Evolutionary conservation across 2,329 filamentous ascomycete species (phyloP).

Genomic region (Botrytis sinoallii): DNA sequence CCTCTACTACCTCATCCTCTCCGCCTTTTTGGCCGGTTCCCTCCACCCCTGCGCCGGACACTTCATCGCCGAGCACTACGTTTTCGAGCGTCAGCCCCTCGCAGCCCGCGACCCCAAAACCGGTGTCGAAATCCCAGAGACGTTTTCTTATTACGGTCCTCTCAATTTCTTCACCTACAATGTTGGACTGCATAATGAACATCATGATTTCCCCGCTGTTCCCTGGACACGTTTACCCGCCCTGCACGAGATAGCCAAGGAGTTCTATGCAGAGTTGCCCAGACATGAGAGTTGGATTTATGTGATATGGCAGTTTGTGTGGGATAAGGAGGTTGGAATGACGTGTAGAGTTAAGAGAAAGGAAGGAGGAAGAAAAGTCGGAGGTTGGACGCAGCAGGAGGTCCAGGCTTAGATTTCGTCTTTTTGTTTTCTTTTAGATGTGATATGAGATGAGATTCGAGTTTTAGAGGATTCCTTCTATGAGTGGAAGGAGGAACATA

Average conservation of each 20-base stretch:
- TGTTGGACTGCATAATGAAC: slow-evolving; percentile 96
- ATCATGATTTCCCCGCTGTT: slow-evolving; percentile 96
- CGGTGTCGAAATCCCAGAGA: slow-evolving; percentile 70
- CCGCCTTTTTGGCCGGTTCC: slow-evolving; percentile 88
- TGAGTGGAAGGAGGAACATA: neutral
- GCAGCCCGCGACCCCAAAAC: slow-evolving; percentile 56
- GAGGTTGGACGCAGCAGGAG: slow-evolving; percentile 67
- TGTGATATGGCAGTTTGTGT: slow-evolving; percentile 94
- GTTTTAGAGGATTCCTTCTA: neutral
- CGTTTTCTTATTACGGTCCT: slow-evolving; percentile 93
- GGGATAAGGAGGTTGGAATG: slow-evolving; percentile 83
- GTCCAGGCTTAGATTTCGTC: slow-evolving; percentile 51
- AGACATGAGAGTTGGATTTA: slow-evolving; percentile 86
- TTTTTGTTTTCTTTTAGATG: neutral
- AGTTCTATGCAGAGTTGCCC: slow-evolving; percentile 89
- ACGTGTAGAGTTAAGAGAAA: slow-evolving; percentile 91
- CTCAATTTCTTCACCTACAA: slow-evolving; percentile 95
- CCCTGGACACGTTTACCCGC: slow-evolving; percentile 85
- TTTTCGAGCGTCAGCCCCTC: slow-evolving; percentile 60
- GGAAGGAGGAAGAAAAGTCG: slow-evolving; percentile 65
- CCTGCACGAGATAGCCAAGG: slow-evolving; percentile 75
- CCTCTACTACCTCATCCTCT: slow-evolving; percentile 79
- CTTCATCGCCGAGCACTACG: slow-evolving; percentile 98
- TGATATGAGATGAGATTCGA: neutral
- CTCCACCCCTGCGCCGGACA: slow-evolving; percentile 93